Conservation (phyloP, 73 alveolate genomes). For the Paramecium primaurelia region DNA sequence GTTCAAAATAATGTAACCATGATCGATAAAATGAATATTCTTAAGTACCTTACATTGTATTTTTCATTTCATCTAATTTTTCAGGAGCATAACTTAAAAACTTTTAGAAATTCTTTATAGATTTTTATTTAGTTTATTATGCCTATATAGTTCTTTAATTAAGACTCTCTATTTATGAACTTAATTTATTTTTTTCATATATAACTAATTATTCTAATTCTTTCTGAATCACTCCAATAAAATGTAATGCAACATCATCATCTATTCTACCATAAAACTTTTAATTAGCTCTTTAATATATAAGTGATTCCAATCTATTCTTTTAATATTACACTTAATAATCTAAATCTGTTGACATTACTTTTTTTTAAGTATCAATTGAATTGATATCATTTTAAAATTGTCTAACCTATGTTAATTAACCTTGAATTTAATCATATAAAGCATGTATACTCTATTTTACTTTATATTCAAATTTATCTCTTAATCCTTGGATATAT, state of each 20-base stretch:
- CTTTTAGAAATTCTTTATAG: background rate
- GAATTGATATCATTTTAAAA: background rate
- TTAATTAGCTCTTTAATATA: slow-evolving; percentile 19
- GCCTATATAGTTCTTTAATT: background rate
- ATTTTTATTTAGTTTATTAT: background rate
- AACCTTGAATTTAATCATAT: background rate
- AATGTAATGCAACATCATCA: slow-evolving; percentile 38
- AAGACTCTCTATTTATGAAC: background rate
- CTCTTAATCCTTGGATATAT: background rate
- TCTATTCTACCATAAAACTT: slow-evolving; percentile 36
- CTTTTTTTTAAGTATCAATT: background rate
- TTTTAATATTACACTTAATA: slow-evolving; percentile 23
- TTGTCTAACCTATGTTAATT: background rate
- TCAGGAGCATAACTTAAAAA: slow-evolving; percentile 12
- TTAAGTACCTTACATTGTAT: background rate
- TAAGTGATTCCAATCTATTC: background rate
- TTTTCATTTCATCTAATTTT: background rate
- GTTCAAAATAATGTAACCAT: slow-evolving; percentile 34
- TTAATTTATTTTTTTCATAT: background rate
- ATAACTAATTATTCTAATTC: slow-evolving; percentile 35
- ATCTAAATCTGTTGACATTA: background rate
- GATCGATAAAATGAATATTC: background rate
- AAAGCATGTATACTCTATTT: background rate
- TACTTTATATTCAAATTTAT: slow-evolving; percentile 16
- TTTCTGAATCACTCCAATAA: slow-evolving; percentile 28